phyloP scores from a whole-genome alignment of 306 rosid species.

The Cucurbita argyrosperma region DNA sequence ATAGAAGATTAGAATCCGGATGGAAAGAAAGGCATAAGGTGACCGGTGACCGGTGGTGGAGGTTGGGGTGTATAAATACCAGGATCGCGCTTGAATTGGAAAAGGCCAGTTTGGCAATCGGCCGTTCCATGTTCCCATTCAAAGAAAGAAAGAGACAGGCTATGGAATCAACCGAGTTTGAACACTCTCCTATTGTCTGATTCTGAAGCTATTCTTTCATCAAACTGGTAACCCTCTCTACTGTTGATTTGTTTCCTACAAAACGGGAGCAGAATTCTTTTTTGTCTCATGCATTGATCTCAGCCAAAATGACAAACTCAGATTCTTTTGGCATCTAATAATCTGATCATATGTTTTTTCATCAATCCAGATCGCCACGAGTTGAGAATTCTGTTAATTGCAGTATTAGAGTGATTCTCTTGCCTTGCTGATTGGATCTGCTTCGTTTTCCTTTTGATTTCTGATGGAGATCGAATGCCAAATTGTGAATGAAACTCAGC shows the following conservation, averaged over 20 bases:
- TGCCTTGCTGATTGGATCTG: background rate
- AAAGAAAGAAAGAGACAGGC: background rate
- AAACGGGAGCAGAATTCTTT: background rate
- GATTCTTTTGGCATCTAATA: background rate
- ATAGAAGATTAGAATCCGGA: conserved; percentile 16
- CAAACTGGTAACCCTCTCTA: background rate
- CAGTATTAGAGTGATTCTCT: background rate
- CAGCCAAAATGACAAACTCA: background rate
- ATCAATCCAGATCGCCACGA: background rate
- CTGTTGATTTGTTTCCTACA: conserved; percentile 20
- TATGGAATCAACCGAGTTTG: conserved; percentile 50
- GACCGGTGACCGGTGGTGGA: conserved; percentile 18
- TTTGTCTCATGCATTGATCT: background rate
- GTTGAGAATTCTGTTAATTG: background rate
- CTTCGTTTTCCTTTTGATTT: conserved; percentile 5
- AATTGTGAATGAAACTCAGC: conserved; percentile 8
- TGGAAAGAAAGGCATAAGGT: background rate
- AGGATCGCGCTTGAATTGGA: background rate
- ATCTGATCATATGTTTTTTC: background rate
- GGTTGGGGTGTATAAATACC: background rate
- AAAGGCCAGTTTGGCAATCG: background rate
- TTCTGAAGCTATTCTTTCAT: conserved; percentile 6
- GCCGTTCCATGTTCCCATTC: background rate
- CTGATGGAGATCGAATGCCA: conserved; percentile 12
- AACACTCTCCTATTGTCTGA: background rate